phyloP scores from a whole-genome alignment of 2,329 filamentous ascomycete genomes.

The Ceratocystis papillata region DNA sequence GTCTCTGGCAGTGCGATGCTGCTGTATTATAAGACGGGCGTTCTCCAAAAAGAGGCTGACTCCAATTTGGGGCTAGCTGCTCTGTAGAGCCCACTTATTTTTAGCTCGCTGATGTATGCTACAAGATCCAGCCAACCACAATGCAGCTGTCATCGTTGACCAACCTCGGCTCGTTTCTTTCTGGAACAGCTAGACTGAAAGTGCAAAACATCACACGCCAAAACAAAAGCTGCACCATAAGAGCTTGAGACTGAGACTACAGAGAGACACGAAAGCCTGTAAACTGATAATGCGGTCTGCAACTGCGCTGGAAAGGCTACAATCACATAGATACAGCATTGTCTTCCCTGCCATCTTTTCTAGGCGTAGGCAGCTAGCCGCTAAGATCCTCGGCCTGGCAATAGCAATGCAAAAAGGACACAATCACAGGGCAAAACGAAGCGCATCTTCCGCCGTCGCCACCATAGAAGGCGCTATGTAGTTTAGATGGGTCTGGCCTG shows the following conservation, averaged over 20 bases:
- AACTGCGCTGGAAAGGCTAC: too few species aligned
- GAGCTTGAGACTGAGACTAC: too few species aligned
- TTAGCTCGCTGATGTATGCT: background rate
- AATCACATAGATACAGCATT: too few species aligned
- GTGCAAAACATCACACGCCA: constrained; percentile 1
- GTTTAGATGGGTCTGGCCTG: background rate
- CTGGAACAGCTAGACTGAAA: background rate
- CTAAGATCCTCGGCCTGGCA: constrained; percentile 9
- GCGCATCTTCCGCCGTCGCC: constrained; percentile 6
- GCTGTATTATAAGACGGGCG: background rate
- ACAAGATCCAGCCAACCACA: constrained; percentile 17
- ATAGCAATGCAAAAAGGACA: background rate
- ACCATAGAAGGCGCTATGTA: background rate
- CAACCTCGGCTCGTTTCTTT: constrained; percentile 23
- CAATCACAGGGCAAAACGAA: constrained; percentile 8
- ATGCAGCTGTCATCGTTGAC: constrained; percentile 15
- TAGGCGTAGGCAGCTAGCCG: background rate
- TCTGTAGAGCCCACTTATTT: background rate
- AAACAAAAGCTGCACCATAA: background rate
- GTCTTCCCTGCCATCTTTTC: background rate
- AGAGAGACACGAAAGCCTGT: too few species aligned
- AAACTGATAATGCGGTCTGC: too few species aligned
- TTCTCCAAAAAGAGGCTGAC: background rate
- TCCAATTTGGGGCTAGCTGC: background rate
- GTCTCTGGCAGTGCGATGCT: background rate